Percentiles rank a stretch among this genome's conserved stretches.
phyloP scores from a whole-genome alignment of 768 basidiomycete species.

The Trametes punicea region DNA sequence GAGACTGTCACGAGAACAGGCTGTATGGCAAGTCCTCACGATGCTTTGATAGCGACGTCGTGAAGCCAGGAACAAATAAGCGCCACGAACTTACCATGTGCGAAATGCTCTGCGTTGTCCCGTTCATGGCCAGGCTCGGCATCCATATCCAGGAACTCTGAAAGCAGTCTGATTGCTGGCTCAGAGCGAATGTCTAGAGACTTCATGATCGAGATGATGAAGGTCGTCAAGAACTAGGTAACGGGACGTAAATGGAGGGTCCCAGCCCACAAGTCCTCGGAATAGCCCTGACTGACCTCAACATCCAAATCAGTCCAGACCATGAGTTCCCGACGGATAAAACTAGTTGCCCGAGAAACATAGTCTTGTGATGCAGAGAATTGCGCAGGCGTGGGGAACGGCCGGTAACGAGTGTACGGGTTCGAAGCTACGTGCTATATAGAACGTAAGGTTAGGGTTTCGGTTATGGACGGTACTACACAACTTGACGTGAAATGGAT shows the following conservation, averaged over 20 bases:
- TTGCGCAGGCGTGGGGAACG: conserved; percentile 83
- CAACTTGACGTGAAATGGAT: conserved; percentile 12
- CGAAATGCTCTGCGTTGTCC: conserved; percentile 87
- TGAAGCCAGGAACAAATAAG: neutral
- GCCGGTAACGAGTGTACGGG: conserved; percentile 78
- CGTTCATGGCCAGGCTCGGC: conserved; percentile 52
- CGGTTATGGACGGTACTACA: conserved; percentile 4
- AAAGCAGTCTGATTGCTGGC: conserved; percentile 75
- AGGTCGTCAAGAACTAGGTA: conserved; percentile 78
- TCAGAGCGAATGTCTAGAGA: conserved; percentile 90
- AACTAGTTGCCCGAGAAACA: conserved; percentile 72
- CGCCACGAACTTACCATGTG: conserved; percentile 63
- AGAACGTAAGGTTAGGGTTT: conserved; percentile 13
- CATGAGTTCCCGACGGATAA: conserved; percentile 79
- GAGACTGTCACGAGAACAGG: neutral
- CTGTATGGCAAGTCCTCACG: neutral
- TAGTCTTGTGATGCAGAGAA: conserved; percentile 75
- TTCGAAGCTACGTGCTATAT: conserved; percentile 89
- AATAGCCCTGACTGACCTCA: conserved; percentile 50
- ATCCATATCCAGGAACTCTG: conserved; percentile 87
- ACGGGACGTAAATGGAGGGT: neutral
- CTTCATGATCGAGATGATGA: conserved; percentile 88
- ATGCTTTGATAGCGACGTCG: neutral
- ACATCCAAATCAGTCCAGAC: conserved; percentile 91
- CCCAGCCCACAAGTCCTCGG: neutral